Percentiles rank a stretch among this genome's conserved stretches.
Evolutionary conservation across 495 filamentous ascomycete species (phyloP).

Genomic region (Xylaria grammica): DNA sequence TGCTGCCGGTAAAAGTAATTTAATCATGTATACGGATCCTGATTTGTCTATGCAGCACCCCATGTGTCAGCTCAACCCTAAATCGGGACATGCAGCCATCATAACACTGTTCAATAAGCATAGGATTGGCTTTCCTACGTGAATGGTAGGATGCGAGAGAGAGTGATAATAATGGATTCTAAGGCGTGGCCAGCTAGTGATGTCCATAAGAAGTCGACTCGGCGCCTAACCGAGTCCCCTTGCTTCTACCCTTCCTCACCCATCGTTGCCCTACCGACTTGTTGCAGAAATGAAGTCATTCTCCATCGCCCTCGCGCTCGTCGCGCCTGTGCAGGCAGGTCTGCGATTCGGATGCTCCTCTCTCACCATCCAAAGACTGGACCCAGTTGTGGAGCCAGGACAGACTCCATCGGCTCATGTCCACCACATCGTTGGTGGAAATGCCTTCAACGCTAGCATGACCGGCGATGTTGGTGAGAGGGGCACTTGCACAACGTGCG

Average conservation of each 20-base stretch:
- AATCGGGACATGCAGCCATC: constrained; percentile 19
- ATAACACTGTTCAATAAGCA: constrained; percentile 18
- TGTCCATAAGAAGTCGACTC: constrained; percentile 11
- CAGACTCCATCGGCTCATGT: constrained; percentile 49
- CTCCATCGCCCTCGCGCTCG: constrained; percentile 41
- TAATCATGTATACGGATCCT: constrained; percentile 23
- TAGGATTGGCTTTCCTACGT: neutral
- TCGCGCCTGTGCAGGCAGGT: constrained; percentile 46
- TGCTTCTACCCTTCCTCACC: constrained; percentile 26
- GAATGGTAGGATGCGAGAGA: neutral
- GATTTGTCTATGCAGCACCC: constrained; percentile 19
- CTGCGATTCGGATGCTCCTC: constrained; percentile 55
- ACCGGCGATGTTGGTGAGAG: constrained; percentile 47
- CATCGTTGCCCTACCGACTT: constrained; percentile 25
- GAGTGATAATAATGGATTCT: neutral
- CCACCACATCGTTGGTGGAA: constrained; percentile 56
- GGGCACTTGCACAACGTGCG: constrained; percentile 51
- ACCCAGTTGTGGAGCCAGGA: constrained; percentile 55
- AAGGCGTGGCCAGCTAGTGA: neutral
- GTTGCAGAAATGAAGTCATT: constrained; percentile 51
- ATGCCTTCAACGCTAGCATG: constrained; percentile 57
- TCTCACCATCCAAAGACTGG: constrained; percentile 52
- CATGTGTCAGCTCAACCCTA: constrained; percentile 7
- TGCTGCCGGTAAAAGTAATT: constrained; percentile 33
- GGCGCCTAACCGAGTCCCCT: constrained; percentile 12